Evolutionary conservation across 257 asterid species (phyloP), one percentile per base, ranked within the genome.

Genomic region (Solanum tarijense): DNA sequence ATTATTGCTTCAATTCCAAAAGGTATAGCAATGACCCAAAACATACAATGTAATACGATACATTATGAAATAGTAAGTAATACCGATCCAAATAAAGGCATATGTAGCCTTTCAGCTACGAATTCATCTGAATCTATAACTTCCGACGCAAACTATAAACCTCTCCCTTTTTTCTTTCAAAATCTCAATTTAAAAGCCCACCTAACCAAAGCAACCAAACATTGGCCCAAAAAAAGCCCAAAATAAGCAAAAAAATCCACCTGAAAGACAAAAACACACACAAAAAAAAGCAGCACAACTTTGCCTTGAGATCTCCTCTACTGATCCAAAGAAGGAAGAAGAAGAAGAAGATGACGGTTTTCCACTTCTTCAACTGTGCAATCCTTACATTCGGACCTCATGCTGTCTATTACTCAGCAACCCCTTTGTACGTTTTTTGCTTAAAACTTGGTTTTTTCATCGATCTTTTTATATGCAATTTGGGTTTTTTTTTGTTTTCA

Each of bases 341-440:
- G 31, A 29, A 66, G 90, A 73, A 58, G 91, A 88, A 68, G 89
- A 93, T 97, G 99, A 96, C 99, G 88, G 75, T 97, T 39, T 97
- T 97, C 89, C 99, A 97, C 92, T 97, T 97, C 92, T 92, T 96
- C 92, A 97, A 97, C 95, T 95, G 99, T 89, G 99, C 99, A 62
- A 94, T 97, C 88, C 94, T 97, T 12, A 97, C 99, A 16, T 97
- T 96, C 83, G 99, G 99, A 32, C 99, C 99, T 87, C 99, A 97
- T 94, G 99, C 97, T 86, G 98, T 97, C 86, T 96, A 97, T 92
- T 97, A 97, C 88, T 93, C 99, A 52, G 99, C 99, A 86, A 97
- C 99, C 48, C 99, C 99, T 83, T 86, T 97, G 99, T 96, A 90
- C 89, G 93, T 83, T 68, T 25, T 68, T 5, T 2, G 18, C 3